Percentiles rank a stretch among this genome's conserved stretches.
Evolutionary conservation across 192 early-diverging fungal species (phyloP).

Genomic region (Umbelopsis vinacea): DNA sequence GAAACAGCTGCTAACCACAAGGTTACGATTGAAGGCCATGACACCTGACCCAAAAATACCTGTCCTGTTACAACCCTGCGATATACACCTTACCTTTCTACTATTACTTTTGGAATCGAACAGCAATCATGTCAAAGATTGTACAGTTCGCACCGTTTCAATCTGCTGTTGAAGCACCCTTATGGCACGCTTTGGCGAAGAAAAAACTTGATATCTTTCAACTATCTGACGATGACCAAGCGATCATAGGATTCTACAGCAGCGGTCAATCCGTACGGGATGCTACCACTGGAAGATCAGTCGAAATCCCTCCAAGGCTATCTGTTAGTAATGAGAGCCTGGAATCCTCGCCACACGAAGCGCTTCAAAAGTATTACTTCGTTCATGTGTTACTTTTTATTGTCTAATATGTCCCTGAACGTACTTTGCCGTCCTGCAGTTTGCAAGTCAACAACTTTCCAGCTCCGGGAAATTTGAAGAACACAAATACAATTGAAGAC

Average conservation of each 20-base stretch:
- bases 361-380: slow-evolving; percentile 9
- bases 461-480: slow-evolving; percentile 67
- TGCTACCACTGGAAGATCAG: slow-evolving; percentile 27
- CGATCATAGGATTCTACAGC: slow-evolving; percentile 68
- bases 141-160: slow-evolving; percentile 86
- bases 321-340: slow-evolving; percentile 10
- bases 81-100: too few species aligned
- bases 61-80: too few species aligned
- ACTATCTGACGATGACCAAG: slow-evolving; percentile 67
- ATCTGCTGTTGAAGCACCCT: slow-evolving; percentile 86
- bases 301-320: slow-evolving; percentile 10
- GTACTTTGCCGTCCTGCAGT: background rate
- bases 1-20: background rate
- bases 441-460: slow-evolving; percentile 35
- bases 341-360: slow-evolving; percentile 1
- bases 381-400: background rate
- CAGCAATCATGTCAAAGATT: slow-evolving; percentile 30
- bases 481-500: slow-evolving; percentile 96
- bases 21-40: background rate
- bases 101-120: too few species aligned
- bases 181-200: slow-evolving; percentile 85
- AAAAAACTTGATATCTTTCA: slow-evolving; percentile 85
- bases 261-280: slow-evolving; percentile 44
- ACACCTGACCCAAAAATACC: background rate
- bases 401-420: slow-evolving; percentile 1